These are phyloP conservation scores for Gossypium thurberi DNA, from an alignment of 345 rosid genomes.

Conservation along the genomic window DNA sequence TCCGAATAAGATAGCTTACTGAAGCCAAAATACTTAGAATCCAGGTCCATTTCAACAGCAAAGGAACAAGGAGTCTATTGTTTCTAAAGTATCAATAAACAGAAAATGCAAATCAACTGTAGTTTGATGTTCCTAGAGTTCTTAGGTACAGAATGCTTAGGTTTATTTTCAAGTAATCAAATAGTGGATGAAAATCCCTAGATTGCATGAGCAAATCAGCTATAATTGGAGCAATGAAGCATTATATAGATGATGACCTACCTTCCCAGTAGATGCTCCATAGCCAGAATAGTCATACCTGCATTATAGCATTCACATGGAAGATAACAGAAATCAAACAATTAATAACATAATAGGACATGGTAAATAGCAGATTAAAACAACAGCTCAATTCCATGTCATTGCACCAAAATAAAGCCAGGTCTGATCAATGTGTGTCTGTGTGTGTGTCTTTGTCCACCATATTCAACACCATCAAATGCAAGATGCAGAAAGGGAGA, in stretches of 20 bases:
- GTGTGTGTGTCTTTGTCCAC: background rate
- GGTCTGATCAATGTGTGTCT: background rate
- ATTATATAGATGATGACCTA: constrained; percentile 28
- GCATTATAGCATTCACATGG: constrained; percentile 23
- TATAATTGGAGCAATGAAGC: background rate
- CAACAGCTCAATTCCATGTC: background rate
- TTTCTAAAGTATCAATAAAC: background rate
- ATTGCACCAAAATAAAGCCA: background rate
- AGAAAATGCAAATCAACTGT: background rate
- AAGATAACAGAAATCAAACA: constrained; percentile 12
- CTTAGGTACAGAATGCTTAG: background rate
- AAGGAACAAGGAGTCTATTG: background rate
- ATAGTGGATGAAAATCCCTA: background rate
- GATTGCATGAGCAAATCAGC: background rate
- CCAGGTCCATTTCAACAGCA: background rate
- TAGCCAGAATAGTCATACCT: constrained; percentile 99
- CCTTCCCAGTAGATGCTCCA: constrained; percentile 96
- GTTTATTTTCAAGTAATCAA: background rate
- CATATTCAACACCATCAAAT: background rate
- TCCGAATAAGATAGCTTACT: background rate
- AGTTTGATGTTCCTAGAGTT: background rate
- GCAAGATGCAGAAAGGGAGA: no score
- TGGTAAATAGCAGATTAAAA: background rate
- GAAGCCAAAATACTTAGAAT: background rate
- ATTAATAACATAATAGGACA: constrained; percentile 3